Percentiles rank a stretch among this genome's conserved stretches.
Evolutionary conservation across 129 eudicot genomes (phyloP).

Genomic region (Ambrosia artemisiifolia): DNA sequence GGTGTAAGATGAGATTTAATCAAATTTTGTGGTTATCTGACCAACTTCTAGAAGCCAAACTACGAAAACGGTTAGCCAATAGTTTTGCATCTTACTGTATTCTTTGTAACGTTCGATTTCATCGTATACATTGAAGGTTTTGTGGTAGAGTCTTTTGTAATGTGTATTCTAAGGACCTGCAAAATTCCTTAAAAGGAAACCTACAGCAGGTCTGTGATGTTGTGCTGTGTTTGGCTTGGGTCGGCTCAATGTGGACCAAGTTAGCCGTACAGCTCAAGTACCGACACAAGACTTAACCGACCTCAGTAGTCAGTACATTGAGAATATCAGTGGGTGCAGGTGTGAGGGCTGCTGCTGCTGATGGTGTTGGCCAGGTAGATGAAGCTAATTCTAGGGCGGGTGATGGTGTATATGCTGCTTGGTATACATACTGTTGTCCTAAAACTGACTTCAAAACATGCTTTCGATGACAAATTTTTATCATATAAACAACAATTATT

Average conservation of each 20-base stretch:
- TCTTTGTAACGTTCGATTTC: conserved; percentile 58
- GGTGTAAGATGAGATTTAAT: conserved; percentile 42
- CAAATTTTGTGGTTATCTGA: conserved; percentile 52
- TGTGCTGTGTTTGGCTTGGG: conserved; percentile 47
- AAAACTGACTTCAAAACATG: conserved; percentile 36
- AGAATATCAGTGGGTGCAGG: conserved; percentile 50
- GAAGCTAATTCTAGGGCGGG: conserved; percentile 59
- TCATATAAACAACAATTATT: not conserved
- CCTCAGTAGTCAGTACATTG: conserved; percentile 18
- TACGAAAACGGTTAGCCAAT: conserved; percentile 61
- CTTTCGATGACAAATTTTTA: not conserved
- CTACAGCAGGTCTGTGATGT: conserved; percentile 62
- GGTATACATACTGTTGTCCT: conserved; percentile 67
- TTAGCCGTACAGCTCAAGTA: conserved; percentile 51
- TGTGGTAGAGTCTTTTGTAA: conserved; percentile 61
- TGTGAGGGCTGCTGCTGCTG: conserved; percentile 68
- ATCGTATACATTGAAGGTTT: conserved; percentile 63
- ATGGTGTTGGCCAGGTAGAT: conserved; percentile 47
- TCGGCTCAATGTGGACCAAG: conserved; percentile 51
- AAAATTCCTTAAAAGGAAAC: conserved; percentile 34
- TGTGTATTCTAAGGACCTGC: conserved; percentile 53
- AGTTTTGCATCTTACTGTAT: conserved; percentile 53
- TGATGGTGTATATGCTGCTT: conserved; percentile 61
- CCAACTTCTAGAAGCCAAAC: conserved; percentile 52
- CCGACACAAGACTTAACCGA: conserved; percentile 54